A percentile compares a stretch with the other conserved stretches of the same genome.
These are phyloP conservation scores for Mortierella sp. DNA, from an alignment of 371 early-diverging fungal species.

Conservation along the genomic window DNA sequence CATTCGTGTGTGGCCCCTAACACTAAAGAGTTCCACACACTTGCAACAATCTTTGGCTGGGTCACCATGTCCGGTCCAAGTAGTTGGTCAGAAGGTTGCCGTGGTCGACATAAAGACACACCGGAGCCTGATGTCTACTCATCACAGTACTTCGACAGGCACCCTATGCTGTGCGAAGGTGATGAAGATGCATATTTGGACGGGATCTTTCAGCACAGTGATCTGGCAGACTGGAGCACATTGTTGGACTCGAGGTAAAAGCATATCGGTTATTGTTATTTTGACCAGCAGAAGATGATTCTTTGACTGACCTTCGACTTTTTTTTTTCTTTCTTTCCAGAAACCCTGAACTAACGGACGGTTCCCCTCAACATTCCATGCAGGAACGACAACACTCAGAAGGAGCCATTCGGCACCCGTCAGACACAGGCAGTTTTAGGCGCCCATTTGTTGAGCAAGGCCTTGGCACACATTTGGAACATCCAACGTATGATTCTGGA, in stretches of 20 bases:
- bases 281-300: background rate
- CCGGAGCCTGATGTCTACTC: background rate
- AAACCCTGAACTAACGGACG: background rate
- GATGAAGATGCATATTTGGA: slow-evolving; percentile 37
- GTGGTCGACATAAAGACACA: background rate
- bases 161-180: slow-evolving; percentile 6
- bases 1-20: slow-evolving; percentile 59
- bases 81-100: slow-evolving; percentile 8
- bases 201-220: background rate
- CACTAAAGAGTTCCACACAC: slow-evolving; percentile 58
- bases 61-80: slow-evolving; percentile 36
- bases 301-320: background rate
- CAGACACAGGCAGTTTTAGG: background rate
- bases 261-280: background rate
- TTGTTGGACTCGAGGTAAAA: slow-evolving; percentile 25
- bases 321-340: background rate
- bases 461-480: background rate
- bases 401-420: slow-evolving; percentile 4
- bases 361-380: slow-evolving; percentile 13
- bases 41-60: slow-evolving; percentile 71
- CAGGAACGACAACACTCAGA: background rate
- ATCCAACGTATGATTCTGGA: background rate
- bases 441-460: background rate
- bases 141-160: slow-evolving; percentile 5
- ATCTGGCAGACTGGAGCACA: slow-evolving; percentile 10